Evolutionary conservation across 2,329 filamentous ascomycete genomes (phyloP), one percentile per base, ranked within the genome.

Genomic region (Stagonosporopsis tanaceti): DNA sequence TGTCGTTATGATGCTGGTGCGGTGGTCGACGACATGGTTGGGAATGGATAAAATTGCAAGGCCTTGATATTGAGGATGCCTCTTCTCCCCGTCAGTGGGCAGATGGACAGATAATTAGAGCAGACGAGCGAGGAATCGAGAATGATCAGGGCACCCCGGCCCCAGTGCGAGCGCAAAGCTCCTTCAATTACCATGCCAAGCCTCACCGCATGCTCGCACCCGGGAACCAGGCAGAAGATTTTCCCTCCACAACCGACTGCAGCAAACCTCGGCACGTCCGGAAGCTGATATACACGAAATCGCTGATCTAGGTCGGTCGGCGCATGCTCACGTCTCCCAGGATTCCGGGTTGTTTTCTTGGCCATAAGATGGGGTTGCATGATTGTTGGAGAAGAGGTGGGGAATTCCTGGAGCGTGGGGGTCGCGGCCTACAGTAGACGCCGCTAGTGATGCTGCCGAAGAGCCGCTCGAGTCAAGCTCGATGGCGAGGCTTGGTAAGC

Each of bases 321-420:
- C 11, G 8, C 20, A 32, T 25, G 25, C 30, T 34, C 20, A 34
- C 24, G 17, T n/a, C 12, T 27, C 14, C 32, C 44, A 41, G n/a
- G 14, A 35, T 44, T 24, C 54, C 54, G 42, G 38, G 20, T 39
- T 45, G 44, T 57, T 57, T 9, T 57, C 54, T 52, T 47, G 30
- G 48, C 48, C 25, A 42, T 38, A 48, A 48, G 25, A 45, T 17
- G 38, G 38, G 38, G 48, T 44, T 30, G 44, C 38, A 39, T 24
- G 32, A 48, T 48, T 52, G 44, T 48, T 48, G 54, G 54, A 48
- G 54, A 37, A 28, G 40, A 24, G 8, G 54, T 57, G 48, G 54
- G 44, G 54, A 48, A 24, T 45, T 40, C 24, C 9, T 46, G 42
- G 51, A 52, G 48, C 54, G 54, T 57, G 54, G 54, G 54, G 54